These are phyloP conservation scores for Vitis rupestris DNA, from an alignment of 164 flowering plant genomes.

Conservation along the genomic window DNA sequence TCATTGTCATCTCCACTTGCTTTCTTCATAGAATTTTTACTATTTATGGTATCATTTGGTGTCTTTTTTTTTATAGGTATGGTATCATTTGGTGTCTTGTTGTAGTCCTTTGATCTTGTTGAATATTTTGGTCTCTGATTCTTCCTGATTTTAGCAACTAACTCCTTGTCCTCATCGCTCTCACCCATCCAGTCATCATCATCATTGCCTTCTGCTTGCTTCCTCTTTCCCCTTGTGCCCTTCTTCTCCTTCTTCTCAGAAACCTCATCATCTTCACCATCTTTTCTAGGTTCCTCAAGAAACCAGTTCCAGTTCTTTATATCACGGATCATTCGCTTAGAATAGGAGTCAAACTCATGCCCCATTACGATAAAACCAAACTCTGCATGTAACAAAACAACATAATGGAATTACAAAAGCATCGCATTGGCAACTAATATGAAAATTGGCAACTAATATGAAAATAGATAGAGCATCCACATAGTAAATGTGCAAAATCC, in stretches of 20 bases:
- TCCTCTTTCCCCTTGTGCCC: slow-evolving; percentile 26
- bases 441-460: neutral
- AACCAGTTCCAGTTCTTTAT: slow-evolving; percentile 81
- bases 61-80: too few relatives aligned
- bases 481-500: too few relatives aligned
- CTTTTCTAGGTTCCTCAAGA: slow-evolving; percentile 49
- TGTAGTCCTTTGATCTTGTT: slow-evolving; percentile 56
- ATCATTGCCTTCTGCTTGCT: slow-evolving; percentile 27
- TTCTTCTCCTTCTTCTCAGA: slow-evolving; percentile 13
- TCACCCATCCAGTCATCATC: slow-evolving; percentile 79
- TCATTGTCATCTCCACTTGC: slow-evolving; percentile 13
- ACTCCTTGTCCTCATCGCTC: slow-evolving; percentile 57
- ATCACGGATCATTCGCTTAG: slow-evolving; percentile 47
- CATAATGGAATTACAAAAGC: neutral
- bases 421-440: slow-evolving; percentile 1
- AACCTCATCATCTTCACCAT: slow-evolving; percentile 46
- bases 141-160: slow-evolving; percentile 34
- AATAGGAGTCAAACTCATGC: slow-evolving; percentile 70
- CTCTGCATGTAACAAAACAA: slow-evolving; percentile 49
- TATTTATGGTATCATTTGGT: slow-evolving; percentile 9
- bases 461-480: too few relatives aligned
- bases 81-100: slow-evolving; percentile 14
- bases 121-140: slow-evolving; percentile 38
- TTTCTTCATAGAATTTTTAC: slow-evolving; percentile 13
- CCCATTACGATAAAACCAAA: slow-evolving; percentile 84